Conservation (phyloP, 2,329 filamentous ascomycete species). For the Aspergillus eucalypticola region DNA sequence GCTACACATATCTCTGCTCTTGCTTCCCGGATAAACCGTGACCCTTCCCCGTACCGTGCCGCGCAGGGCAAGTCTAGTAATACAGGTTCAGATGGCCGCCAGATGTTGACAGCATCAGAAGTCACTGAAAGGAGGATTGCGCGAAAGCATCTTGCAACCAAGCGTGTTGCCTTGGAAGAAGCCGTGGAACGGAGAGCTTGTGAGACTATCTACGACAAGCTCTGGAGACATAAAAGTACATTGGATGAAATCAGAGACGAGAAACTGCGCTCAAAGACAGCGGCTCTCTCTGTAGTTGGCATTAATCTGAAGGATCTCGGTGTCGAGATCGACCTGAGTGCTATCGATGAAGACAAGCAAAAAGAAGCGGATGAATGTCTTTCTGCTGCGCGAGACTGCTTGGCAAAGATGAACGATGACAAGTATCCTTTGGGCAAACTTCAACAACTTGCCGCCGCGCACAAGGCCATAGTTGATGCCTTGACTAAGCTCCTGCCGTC, state of each 20-base stretch:
- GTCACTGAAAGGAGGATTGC: conserved; percentile 77
- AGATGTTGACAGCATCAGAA: conserved; percentile 89
- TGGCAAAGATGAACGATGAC: conserved; percentile 81
- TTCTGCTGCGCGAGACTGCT: conserved; percentile 67
- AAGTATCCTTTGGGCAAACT: conserved; percentile 89
- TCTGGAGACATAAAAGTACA: conserved; percentile 88
- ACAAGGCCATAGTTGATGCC: conserved; percentile 93
- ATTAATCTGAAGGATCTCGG: conserved; percentile 85
- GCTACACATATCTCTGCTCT: conserved; percentile 82
- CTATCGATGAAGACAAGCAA: conserved; percentile 59
- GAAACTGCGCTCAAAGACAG: conserved; percentile 90
- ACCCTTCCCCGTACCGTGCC: conserved; percentile 60
- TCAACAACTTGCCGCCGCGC: conserved; percentile 80
- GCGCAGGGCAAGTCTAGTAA: conserved; percentile 55
- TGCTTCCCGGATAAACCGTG: conserved; percentile 71
- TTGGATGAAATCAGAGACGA: conserved; percentile 95
- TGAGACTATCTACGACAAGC: conserved; percentile 79
- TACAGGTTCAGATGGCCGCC: conserved; percentile 59
- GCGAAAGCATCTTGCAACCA: conserved; percentile 74
- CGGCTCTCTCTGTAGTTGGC: conserved; percentile 84
- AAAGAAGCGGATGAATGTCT: conserved; percentile 73
- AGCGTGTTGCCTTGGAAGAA: conserved; percentile 77
- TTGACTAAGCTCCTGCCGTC: conserved; percentile 66
- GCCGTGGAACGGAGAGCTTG: conserved; percentile 84
- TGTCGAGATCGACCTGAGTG: conserved; percentile 63